Percentiles rank a stretch among this genome's conserved stretches.
These are phyloP conservation scores for Salix brachista DNA, from an alignment of 345 rosid species.

Conservation along the genomic window DNA sequence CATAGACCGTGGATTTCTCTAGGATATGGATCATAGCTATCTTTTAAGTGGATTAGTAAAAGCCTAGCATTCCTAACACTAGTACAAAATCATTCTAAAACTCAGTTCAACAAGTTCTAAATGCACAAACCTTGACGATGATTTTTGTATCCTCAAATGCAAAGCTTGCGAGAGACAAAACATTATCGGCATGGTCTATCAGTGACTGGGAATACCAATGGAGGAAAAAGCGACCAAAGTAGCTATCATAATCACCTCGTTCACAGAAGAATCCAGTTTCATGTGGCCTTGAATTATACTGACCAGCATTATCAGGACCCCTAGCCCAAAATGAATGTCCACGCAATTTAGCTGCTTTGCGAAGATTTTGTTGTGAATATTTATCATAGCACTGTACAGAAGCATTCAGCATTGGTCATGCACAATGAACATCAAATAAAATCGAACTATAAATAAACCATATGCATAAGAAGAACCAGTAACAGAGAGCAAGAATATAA, in stretches of 20 bases:
- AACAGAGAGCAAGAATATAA: no score
- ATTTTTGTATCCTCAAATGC: conserved; percentile 76
- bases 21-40: no score
- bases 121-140: conserved; percentile 59
- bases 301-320: conserved; percentile 89
- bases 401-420: conserved; percentile 8
- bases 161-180: conserved; percentile 73
- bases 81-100: no score
- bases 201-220: conserved; percentile 79
- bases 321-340: conserved; percentile 84
- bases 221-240: conserved; percentile 88
- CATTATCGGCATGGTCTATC: conserved; percentile 70
- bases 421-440: not conserved
- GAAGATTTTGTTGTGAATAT: conserved; percentile 65
- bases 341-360: conserved; percentile 67
- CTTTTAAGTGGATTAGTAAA: no score
- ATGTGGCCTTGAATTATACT: conserved; percentile 83
- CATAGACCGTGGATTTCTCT: no score
- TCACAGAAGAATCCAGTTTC: conserved; percentile 89
- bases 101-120: no score
- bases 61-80: no score
- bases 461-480: no score
- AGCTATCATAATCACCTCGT: conserved; percentile 91
- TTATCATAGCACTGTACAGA: conserved; percentile 77
- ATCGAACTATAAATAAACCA: not conserved